These are phyloP conservation scores for Backusella sp. DNA, from an alignment of 192 early-diverging fungal genomes.

Conservation along the genomic window DNA sequence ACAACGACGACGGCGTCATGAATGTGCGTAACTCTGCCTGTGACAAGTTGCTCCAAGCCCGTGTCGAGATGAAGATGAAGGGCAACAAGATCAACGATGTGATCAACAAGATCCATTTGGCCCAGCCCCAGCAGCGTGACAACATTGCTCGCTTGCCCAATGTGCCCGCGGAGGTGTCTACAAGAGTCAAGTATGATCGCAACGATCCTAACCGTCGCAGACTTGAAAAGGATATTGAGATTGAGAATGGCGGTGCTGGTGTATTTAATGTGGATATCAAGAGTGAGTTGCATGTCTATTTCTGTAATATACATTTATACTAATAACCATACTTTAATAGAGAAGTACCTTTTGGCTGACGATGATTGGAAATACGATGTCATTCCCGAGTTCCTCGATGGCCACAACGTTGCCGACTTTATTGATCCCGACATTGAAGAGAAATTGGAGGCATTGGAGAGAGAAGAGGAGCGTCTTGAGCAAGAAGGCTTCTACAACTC, in stretches of 20 bases:
- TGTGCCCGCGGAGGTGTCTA: slow-evolving; percentile 76
- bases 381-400: slow-evolving; percentile 98
- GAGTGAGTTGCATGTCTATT: slow-evolving; percentile 43
- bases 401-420: slow-evolving; percentile 98
- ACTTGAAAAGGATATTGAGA: slow-evolving; percentile 91
- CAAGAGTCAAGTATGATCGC: slow-evolving; percentile 71
- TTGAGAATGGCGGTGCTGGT: slow-evolving; percentile 89
- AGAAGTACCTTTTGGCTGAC: slow-evolving; percentile 81
- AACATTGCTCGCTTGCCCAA: slow-evolving; percentile 75
- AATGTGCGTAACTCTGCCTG: slow-evolving; percentile 93
- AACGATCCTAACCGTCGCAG: slow-evolving; percentile 79
- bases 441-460: slow-evolving; percentile 90
- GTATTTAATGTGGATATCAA: slow-evolving; percentile 96
- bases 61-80: slow-evolving; percentile 96
- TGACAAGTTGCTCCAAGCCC: slow-evolving; percentile 85
- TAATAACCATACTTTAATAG: slow-evolving; percentile 2
- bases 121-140: slow-evolving; percentile 85
- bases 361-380: slow-evolving; percentile 95
- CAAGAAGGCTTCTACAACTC: slow-evolving; percentile 93
- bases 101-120: slow-evolving; percentile 95
- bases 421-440: slow-evolving; percentile 97
- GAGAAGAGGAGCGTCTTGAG: slow-evolving; percentile 94
- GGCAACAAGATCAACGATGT: slow-evolving; percentile 86
- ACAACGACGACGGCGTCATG: slow-evolving; percentile 96
- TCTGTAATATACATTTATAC: background rate